Base-by-base conservation (phyloP, 2,329 filamentous ascomycete genomes). In the Aspergillus sp. region DNA sequence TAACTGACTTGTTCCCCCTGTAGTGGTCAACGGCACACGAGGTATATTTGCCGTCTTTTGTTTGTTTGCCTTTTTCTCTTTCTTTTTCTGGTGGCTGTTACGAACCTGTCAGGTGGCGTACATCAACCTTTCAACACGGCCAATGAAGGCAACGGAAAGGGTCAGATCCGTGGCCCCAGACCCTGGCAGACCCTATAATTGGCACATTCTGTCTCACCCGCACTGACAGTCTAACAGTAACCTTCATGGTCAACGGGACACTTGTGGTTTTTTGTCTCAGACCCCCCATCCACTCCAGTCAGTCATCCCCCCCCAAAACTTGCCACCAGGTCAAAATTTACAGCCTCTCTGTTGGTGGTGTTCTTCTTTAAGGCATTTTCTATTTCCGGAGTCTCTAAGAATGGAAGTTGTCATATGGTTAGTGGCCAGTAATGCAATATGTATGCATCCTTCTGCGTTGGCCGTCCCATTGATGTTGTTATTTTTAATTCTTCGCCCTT, bases 131-230 rank as follows among this genome's bases (percentile, higher is more conserved):
- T 29, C 6, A 7, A 14, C n/a, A 5, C 42, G 32, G 24, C 63
- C 58, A 65, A 67, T 68, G 49, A 58, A 12, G 22, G 57, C 24
- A 10, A 12, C 31, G 6, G 20, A 39, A 51, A 46, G 51, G 46
- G 45, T 24, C 49, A 52, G 57, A 58, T 62, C 59, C 59, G 51
- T 53, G 60, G 55, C 55, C 50, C 51, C 47, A 60, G 63, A 57
- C 62, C 57, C 60, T 63, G 51, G 47, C 49, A 52, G 60, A 58
- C 60, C 61, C 59, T 68, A 68, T 65, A 66, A 65, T 64, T 66
- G 64, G 65, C 61, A 63, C 56, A 63, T 46, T 39, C 52, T 67
- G 65, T 68, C 66, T 68, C 62, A 68, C 65, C 45, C 56, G 47
- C 51, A 32, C 50, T 49, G 31, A 29, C 22, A 50, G 39, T 45